Evolutionary conservation across 2,329 filamentous ascomycete species (phyloP), one percentile per base, ranked within the genome.

Genomic region (Colletotrichum liaoningense): DNA sequence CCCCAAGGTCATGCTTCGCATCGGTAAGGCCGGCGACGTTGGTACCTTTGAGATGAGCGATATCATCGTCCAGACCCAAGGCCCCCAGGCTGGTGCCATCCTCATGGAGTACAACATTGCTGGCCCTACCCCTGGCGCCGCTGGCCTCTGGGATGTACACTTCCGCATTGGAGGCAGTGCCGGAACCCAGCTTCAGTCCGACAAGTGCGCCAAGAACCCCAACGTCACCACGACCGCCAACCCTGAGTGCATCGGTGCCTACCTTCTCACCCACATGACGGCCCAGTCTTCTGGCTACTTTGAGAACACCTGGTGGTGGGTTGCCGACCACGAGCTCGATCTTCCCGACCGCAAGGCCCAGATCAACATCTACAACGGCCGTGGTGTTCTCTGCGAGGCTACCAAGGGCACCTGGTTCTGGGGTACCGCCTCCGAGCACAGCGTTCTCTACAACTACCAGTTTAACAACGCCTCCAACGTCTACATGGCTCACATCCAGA

Each of bases 101-200:
- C 89, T 98, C 80, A 91, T 98, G 85, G 90, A 98, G 82, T 98
- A 95, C 93, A 98, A 98, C 84, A 86, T 98, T 55, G 91, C 90
- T 56, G 92, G 91, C 46, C 81, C 88, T 77, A 87, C 83, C 68
- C 88, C 92, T 71, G 95, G 94, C 59, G 89, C 91, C 1, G 92
- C 92, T 24, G 96, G 91, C 75, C 92, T 98, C 84, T 99, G 95
- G 94, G 97, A 99, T 79, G 92, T 95, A n/a, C 97, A 99, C 86
- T 93, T 97, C 85, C 94, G 97, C 79, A 90, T 99, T 78, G 96
- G 95, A 78, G 97, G 97, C 56, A 92, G 93, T 67, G 92, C 93
- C 5, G 96, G 96, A 73, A 97, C 95, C 33, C 84, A 94, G 76
- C 89, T 98, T 19, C 94, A 97, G 83, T 93, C 92, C 22, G 88